phyloP scores from a whole-genome alignment of 75 land plant species.

The Pseudotsuga menziesii region DNA sequence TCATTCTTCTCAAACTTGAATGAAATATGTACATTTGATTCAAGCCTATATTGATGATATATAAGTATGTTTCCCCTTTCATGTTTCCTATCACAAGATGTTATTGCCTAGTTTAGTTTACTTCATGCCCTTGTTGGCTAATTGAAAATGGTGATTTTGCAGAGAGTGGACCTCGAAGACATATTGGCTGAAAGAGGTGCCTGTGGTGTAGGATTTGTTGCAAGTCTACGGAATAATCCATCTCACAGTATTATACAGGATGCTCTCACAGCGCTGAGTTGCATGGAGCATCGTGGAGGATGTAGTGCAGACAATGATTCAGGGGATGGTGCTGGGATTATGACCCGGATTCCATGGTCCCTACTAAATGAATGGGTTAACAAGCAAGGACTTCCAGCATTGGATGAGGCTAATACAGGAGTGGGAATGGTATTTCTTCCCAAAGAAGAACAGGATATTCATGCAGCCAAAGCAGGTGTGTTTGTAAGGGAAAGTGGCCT shows the following conservation, averaged over 20 bases:
- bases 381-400: slow-evolving; percentile 60
- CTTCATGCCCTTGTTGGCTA: too few relatives aligned
- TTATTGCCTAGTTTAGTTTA: too few relatives aligned
- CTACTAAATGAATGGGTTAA: slow-evolving; percentile 71
- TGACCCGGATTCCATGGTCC: slow-evolving; percentile 95
- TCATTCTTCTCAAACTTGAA: too few relatives aligned
- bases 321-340: slow-evolving; percentile 95
- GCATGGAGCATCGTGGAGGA: slow-evolving; percentile 99
- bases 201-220: slow-evolving; percentile 98
- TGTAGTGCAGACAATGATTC: slow-evolving; percentile 99
- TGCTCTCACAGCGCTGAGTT: slow-evolving; percentile 88
- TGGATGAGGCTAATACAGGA: slow-evolving; percentile 71
- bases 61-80: too few relatives aligned
- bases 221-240: slow-evolving; percentile 67
- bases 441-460: slow-evolving; percentile 43
- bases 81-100: too few relatives aligned
- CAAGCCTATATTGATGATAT: too few relatives aligned
- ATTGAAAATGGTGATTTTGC: background rate
- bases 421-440: slow-evolving; percentile 98
- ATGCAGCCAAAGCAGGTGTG: slow-evolving; percentile 78
- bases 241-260: slow-evolving; percentile 71
- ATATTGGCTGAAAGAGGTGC: slow-evolving; percentile 92
- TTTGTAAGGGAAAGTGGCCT: background rate
- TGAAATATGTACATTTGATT: too few relatives aligned
- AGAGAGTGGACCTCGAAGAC: slow-evolving; percentile 82